phyloP scores from a whole-genome alignment of 2,329 filamentous ascomycete species.

The Fusarium luffae region DNA sequence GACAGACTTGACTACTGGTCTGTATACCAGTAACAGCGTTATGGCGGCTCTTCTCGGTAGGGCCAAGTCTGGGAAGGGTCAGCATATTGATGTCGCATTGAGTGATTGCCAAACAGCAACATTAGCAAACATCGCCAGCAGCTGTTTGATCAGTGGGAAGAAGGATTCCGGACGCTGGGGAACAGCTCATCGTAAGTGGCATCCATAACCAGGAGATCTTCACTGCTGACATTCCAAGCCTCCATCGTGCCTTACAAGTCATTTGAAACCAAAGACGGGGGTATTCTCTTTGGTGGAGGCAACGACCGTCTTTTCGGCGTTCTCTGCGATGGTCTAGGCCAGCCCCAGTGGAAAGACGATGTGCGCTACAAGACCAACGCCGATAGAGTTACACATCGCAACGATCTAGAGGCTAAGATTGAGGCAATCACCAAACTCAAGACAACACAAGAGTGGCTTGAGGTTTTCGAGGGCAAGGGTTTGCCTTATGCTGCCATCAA shows the following conservation, averaged over 20 bases:
- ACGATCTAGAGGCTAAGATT: constrained; percentile 80
- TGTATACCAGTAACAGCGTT: constrained; percentile 95
- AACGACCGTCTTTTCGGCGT: constrained; percentile 77
- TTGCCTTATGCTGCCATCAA: constrained; percentile 96
- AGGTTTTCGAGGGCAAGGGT: constrained; percentile 86
- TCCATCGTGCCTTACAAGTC: constrained; percentile 96
- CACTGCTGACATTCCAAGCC: constrained; percentile 61
- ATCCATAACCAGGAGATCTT: neutral
- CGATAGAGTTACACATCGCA: constrained; percentile 75
- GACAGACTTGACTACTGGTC: constrained; percentile 91
- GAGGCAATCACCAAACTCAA: constrained; percentile 78
- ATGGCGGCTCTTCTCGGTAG: constrained; percentile 91
- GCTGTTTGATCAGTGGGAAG: constrained; percentile 86
- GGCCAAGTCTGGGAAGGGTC: constrained; percentile 79
- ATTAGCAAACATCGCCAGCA: constrained; percentile 94
- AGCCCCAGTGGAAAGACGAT: constrained; percentile 70
- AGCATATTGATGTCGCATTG: constrained; percentile 90
- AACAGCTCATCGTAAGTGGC: constrained; percentile 83
- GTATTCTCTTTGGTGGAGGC: constrained; percentile 76
- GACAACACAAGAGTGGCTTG: constrained; percentile 89
- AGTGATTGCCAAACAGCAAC: constrained; percentile 97
- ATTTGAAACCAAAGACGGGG: constrained; percentile 79
- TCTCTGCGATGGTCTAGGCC: constrained; percentile 69
- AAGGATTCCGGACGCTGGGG: constrained; percentile 93
- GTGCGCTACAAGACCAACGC: constrained; percentile 70